Base-by-base conservation (phyloP, 768 basidiomycete species). In the Amanita rubescens region DNA sequence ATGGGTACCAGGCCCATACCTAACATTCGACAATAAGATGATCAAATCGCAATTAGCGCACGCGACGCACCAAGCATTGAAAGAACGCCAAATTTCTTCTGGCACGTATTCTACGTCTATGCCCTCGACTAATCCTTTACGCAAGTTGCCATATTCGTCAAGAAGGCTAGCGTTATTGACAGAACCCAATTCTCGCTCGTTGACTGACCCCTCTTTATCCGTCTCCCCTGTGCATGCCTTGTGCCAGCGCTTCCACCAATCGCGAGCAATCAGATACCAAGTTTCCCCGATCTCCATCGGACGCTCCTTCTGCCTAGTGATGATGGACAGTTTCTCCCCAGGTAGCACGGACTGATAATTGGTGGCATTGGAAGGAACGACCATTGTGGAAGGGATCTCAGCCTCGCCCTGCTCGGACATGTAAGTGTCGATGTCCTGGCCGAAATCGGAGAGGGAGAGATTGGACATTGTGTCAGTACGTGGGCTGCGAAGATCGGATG, bases 31-130 rank as follows among this genome's bases (percentile, higher is more conserved):
- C 33, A 24, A 51, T 44, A 42, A 49, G 24, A 54, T 49, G 20
- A 30, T 30, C 0, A 37, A 53, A 54, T 46, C 50, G 12, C 37
- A n/a, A 27, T 38, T 24, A 50, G 17, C 32, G 32, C 25, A 30
- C 15, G 39, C 27, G 33, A 75, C 84, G 59, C 58, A 91, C 94
- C 92, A 93, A 48, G 73, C 57, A 7, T 74, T 67, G 35, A 96
- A 75, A 17, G 76, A 71, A 19, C 72, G 62, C 94, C 92, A 95
- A 19, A 81, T 83, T 22, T 76, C 74, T 54, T 75, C 71, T 1
- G 91, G 89, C 3, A 96, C 75, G 59, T 81, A 87, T 64, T 90
- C 86, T 49, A 87, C 78, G 63, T 96, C 78, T 25, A 80, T 64
- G 19, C 81, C 79, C 62, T 93, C 89, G 24, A 70, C 57, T 14